Evolutionary conservation across 768 basidiomycete species (phyloP).

Genomic region (Russula olivacea): DNA sequence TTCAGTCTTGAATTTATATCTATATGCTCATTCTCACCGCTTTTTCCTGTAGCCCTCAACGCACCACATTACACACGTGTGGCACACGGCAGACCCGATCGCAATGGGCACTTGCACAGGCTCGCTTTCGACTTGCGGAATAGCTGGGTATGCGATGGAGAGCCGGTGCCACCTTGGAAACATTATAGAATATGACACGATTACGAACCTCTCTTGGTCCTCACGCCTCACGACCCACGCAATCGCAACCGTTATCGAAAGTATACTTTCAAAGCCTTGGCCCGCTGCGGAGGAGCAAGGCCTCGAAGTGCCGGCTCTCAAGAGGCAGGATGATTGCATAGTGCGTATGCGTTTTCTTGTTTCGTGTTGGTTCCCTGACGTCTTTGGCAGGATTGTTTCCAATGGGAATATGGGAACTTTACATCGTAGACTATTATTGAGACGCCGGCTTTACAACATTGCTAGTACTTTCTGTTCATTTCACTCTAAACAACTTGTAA

Average conservation of each 20-base stretch:
- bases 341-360: constrained; percentile 38
- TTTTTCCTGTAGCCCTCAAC: constrained; percentile 47
- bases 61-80: constrained; percentile 80
- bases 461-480: not conserved
- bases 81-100: constrained; percentile 92
- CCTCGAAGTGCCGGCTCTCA: constrained; percentile 54
- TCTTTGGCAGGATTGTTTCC: constrained; percentile 56
- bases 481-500: not conserved
- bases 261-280: constrained; percentile 69
- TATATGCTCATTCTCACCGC: not conserved
- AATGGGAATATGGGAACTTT: constrained; percentile 59
- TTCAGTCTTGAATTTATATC: not conserved
- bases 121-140: constrained; percentile 68
- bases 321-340: constrained; percentile 60
- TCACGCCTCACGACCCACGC: constrained; percentile 78
- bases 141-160: constrained; percentile 85
- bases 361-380: not conserved
- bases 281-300: constrained; percentile 51
- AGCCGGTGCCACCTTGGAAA: constrained; percentile 52
- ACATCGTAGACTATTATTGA: constrained; percentile 1
- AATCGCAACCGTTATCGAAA: constrained; percentile 75
- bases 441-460: not conserved
- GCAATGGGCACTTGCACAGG: constrained; percentile 82
- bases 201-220: constrained; percentile 76
- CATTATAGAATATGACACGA: constrained; percentile 88